phyloP scores from a whole-genome alignment of 2,329 filamentous ascomycete species.

The Metarhizium rileyi region DNA sequence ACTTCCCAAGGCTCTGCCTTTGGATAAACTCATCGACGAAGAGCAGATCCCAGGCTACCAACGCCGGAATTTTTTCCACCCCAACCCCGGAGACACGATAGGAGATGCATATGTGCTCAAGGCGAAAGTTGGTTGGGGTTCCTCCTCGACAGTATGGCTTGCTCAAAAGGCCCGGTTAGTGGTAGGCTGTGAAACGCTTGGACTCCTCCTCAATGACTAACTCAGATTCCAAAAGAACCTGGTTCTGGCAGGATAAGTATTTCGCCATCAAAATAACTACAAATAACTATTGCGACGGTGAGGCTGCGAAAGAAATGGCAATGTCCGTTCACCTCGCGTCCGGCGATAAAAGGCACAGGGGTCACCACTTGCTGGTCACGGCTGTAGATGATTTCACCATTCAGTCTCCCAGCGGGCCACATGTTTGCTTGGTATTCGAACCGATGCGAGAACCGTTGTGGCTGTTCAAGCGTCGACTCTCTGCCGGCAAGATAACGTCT shows the following conservation, averaged over 20 bases:
- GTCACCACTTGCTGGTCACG: slow-evolving; percentile 19
- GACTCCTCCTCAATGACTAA: neutral
- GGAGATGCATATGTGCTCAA: neutral
- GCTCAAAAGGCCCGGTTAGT: slow-evolving; percentile 1
- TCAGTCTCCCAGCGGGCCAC: slow-evolving; percentile 15
- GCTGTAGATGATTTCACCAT: slow-evolving; percentile 23
- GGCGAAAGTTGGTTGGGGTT: slow-evolving; percentile 4
- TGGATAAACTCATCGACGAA: neutral
- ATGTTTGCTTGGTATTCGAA: slow-evolving; percentile 25
- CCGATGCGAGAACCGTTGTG: slow-evolving; percentile 28
- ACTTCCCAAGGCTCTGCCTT: neutral
- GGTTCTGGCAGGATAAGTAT: slow-evolving; percentile 8
- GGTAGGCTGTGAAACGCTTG: neutral
- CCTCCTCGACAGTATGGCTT: slow-evolving; percentile 2
- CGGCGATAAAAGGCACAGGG: neutral
- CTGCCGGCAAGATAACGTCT: slow-evolving; percentile 16
- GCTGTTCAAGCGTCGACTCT: slow-evolving; percentile 26
- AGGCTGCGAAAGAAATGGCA: slow-evolving; percentile 12
- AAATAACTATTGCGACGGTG: slow-evolving; percentile 12
- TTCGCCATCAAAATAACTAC: slow-evolving; percentile 15
- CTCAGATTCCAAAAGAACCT: neutral
- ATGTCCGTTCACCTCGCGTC: slow-evolving; percentile 5
- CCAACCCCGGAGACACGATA: slow-evolving; percentile 2
- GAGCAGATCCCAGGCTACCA: slow-evolving; percentile 1
- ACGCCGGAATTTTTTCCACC: slow-evolving; percentile 1